These are phyloP conservation scores for Crucibulum laeve DNA, from an alignment of 768 basidiomycete genomes.

Conservation along the genomic window DNA sequence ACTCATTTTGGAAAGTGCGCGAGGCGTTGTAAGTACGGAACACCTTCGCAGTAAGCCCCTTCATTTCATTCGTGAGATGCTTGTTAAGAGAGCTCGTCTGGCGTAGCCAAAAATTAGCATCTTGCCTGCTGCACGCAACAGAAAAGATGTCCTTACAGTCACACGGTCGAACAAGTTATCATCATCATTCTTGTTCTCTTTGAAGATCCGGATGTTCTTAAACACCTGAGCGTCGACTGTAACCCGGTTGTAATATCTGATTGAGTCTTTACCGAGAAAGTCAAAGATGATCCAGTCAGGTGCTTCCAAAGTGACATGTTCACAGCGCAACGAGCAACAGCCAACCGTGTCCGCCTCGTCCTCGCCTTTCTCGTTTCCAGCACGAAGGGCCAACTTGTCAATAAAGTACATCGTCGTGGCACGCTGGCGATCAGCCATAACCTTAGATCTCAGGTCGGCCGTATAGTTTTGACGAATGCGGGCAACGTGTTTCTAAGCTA, in stretches of 20 bases:
- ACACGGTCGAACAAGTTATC: constrained; percentile 95
- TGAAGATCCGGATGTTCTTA: constrained; percentile 98
- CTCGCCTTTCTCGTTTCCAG: constrained; percentile 99
- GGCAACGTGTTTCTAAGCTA: constrained; percentile 77
- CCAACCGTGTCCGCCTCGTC: constrained; percentile 99
- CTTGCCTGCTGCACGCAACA: constrained; percentile 6
- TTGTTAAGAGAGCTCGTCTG: constrained; percentile 88
- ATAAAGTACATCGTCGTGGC: constrained; percentile 99
- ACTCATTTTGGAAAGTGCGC: constrained; percentile 87
- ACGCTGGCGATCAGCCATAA: constrained; percentile 92
- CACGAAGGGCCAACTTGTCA: constrained; percentile 93
- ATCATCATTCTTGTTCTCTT: constrained; percentile 83
- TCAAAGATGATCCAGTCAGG: constrained; percentile 91
- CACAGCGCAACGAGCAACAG: constrained; percentile 95
- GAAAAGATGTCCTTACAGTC: constrained; percentile 55
- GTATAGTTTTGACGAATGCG: constrained; percentile 88
- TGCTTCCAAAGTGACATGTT: constrained; percentile 90
- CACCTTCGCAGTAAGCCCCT: constrained; percentile 96
- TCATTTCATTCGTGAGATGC: constrained; percentile 91
- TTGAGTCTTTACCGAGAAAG: constrained; percentile 99
- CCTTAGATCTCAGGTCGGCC: constrained; percentile 78
- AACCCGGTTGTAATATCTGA: constrained; percentile 92
- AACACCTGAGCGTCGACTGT: constrained; percentile 89
- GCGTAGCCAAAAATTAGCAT: constrained; percentile 13
- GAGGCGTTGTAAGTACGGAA: constrained; percentile 99